Evolutionary conservation across 2,329 filamentous ascomycete genomes (phyloP), one percentile per base, ranked within the genome.

Genomic region (Trichoderma hamatum): DNA sequence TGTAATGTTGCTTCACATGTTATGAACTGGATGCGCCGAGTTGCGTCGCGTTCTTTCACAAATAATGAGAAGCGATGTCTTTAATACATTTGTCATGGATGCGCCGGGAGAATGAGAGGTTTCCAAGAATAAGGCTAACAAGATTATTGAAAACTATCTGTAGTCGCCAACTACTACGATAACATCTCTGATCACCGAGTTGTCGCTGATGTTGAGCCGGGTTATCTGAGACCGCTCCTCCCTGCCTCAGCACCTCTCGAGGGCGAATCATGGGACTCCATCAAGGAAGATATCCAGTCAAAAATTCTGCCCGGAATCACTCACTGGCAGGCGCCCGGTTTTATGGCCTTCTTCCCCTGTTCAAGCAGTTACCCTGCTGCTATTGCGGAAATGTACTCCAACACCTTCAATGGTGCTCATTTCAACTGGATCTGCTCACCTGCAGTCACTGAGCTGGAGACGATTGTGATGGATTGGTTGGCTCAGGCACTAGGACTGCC

Each of bases 381-480:
- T 79, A 86, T 98, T 13, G 95, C 93, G 24, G 95, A 98, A 81
- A 89, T 98, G 83, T 98, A 97, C 84, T 93, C 89, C 54, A 90
- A 92, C 5, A 91, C 93, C 7, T 94, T 97, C 81, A 96, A 90
- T 14, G 92, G 92, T 19, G 93, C 95, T 1, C 93, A 93, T 49
- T 98, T 98, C 85, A 98, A 98, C 81, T 98, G 95, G 95, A 89
- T 97, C 72, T 97, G 95, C 81, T 94, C 90, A 6, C 95, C 95
- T 0, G 94, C 92, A 7, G 90, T 96, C 21, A 98, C 95, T 0
- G 95, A 98, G 82, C 86, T 98, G 59, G 95, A 98, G 84, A 97
- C 94, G 0, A 86, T 97, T 28, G 91, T 97, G 54, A 86, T 97
- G 78, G 95, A 98, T 80, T 98, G 95, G 94, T 82, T 97, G 3